phyloP scores from a whole-genome alignment of 2,329 filamentous ascomycete species.

The Aspergillus sp. region DNA sequence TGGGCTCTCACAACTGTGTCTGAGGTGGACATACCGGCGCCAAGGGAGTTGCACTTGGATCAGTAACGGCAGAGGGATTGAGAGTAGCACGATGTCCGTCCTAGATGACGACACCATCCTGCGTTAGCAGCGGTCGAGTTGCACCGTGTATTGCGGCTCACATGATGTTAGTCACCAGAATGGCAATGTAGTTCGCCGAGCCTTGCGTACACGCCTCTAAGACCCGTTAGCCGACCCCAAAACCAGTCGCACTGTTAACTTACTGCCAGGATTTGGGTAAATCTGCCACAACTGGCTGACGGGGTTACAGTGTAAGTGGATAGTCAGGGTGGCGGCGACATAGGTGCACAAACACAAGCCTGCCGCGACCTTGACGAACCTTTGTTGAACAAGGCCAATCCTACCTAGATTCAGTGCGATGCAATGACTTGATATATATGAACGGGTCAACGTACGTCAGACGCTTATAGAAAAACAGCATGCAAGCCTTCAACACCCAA shows the following conservation, averaged over 20 bases:
- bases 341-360: slow-evolving; percentile 35
- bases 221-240: background rate
- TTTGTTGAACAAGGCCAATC: slow-evolving; percentile 41
- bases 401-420: slow-evolving; percentile 18
- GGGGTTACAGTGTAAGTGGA: slow-evolving; percentile 43
- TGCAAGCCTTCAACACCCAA: slow-evolving; percentile 47
- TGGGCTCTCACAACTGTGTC: background rate
- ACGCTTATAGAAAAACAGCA: slow-evolving; percentile 48
- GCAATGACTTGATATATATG: no score
- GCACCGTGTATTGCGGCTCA: slow-evolving; percentile 20
- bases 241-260: background rate
- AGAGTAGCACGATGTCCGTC: slow-evolving; percentile 44
- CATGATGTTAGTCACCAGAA: slow-evolving; percentile 42
- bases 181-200: slow-evolving; percentile 40
- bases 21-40: slow-evolving; percentile 24
- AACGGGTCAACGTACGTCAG: slow-evolving; percentile 39
- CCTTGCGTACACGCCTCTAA: slow-evolving; percentile 34
- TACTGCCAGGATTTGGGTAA: slow-evolving; percentile 44
- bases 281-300: slow-evolving; percentile 46
- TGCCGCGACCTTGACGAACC: slow-evolving; percentile 40
- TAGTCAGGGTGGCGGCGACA: slow-evolving; percentile 34
- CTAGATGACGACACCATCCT: slow-evolving; percentile 20
- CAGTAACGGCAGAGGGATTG: slow-evolving; percentile 46
- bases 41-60: slow-evolving; percentile 43
- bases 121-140: background rate